A percentile compares a stretch with the other conserved stretches of the same genome.
These are phyloP conservation scores for Cymbidium sinense DNA, from an alignment of 106 monocot genomes.

Conservation along the genomic window DNA sequence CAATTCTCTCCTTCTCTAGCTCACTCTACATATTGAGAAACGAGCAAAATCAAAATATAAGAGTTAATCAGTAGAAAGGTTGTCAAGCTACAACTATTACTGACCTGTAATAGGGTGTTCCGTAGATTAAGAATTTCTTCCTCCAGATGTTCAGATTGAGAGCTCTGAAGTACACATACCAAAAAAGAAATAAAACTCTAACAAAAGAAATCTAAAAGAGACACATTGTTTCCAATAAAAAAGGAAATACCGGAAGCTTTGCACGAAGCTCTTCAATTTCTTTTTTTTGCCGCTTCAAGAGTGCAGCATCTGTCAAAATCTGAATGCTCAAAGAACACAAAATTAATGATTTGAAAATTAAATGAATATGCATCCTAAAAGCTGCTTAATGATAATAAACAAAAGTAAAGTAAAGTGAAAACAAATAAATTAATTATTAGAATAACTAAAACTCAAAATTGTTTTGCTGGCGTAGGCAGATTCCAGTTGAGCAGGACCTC, in stretches of 20 bases:
- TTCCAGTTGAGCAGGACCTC: conserved; percentile 43
- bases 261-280: conserved; percentile 93
- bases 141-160: conserved; percentile 90
- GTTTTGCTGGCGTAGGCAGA: background rate
- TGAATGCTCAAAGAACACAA: conserved; percentile 16
- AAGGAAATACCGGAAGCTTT: conserved; percentile 52
- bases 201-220: background rate
- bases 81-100: background rate
- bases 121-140: conserved; percentile 83
- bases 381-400: background rate
- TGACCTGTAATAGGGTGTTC: conserved; percentile 83
- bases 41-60: background rate
- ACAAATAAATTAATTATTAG: background rate
- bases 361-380: background rate
- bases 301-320: conserved; percentile 95
- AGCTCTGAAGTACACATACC: conserved; percentile 45
- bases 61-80: background rate
- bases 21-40: conserved; percentile 55
- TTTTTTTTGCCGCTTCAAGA: conserved; percentile 82
- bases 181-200: background rate
- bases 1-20: conserved; percentile 94
- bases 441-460: background rate
- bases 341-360: background rate
- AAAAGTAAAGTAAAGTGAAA: background rate
- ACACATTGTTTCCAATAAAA: background rate